Evolutionary conservation across 2,329 filamentous ascomycete genomes (phyloP).

Genomic region (Sarocladiaceae sp.): DNA sequence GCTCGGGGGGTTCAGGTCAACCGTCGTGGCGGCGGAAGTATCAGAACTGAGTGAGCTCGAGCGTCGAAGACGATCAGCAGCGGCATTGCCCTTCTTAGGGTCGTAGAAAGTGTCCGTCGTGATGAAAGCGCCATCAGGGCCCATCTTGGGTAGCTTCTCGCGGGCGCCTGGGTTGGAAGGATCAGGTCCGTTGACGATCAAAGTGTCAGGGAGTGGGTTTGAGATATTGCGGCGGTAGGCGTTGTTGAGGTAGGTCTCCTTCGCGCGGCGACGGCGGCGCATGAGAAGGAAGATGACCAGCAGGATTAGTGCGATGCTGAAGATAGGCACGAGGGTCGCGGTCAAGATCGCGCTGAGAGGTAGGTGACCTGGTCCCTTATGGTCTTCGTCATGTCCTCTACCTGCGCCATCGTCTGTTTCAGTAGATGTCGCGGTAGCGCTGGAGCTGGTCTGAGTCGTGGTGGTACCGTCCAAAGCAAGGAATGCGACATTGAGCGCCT

Average conservation of each 20-base stretch:
- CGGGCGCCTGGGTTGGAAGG: conserved; percentile 13
- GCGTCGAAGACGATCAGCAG: background rate
- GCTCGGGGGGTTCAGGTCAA: conserved; percentile 4
- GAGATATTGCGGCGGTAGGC: conserved; percentile 27
- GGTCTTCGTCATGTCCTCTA: conserved; percentile 10
- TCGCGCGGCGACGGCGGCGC: conserved; percentile 23
- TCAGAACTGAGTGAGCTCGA: background rate
- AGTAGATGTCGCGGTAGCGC: conserved; percentile 14
- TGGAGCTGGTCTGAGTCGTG: background rate
- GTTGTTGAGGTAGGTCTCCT: conserved; percentile 21
- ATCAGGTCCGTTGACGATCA: conserved; percentile 21
- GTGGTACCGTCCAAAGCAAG: conserved; percentile 18
- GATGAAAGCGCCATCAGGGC: background rate
- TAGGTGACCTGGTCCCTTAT: conserved; percentile 16
- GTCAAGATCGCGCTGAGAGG: conserved; percentile 31
- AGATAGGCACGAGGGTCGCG: conserved; percentile 37
- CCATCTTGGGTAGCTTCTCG: background rate
- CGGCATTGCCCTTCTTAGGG: too few relatives aligned
- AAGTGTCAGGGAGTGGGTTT: conserved; percentile 21
- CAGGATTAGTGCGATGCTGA: conserved; percentile 27
- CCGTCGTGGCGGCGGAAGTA: conserved; percentile 18
- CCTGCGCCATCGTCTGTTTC: conserved; percentile 13
- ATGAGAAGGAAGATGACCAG: conserved; percentile 28
- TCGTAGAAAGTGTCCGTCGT: background rate
- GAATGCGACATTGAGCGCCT: conserved; percentile 30